These are phyloP conservation scores for Chlorella sp. DNA, from an alignment of 139 green algal genomes.

Conservation along the genomic window DNA sequence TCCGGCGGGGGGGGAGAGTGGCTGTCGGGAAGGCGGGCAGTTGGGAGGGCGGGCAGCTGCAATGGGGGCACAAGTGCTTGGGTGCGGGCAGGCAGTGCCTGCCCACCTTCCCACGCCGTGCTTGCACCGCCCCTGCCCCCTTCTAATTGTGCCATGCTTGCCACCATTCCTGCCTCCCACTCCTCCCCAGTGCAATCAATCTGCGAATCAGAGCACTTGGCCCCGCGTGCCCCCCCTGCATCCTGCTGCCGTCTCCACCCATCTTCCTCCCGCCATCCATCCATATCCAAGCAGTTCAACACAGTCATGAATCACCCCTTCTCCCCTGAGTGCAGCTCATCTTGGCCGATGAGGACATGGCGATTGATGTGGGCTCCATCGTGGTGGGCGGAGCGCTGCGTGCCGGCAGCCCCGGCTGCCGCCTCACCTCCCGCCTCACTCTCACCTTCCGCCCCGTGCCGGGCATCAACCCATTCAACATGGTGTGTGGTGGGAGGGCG, in stretches of 20 bases:
- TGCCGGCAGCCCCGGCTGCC: slow-evolving; percentile 28
- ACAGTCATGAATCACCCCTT: background rate
- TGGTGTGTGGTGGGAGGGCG: background rate
- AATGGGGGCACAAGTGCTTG: no score
- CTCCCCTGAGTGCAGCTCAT: slow-evolving; percentile 28
- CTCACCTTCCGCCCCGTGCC: slow-evolving; percentile 15
- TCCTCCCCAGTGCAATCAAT: no score
- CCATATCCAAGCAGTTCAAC: no score
- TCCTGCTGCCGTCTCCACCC: background rate
- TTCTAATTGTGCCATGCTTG: background rate
- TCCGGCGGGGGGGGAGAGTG: no score
- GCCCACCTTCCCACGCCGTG: background rate
- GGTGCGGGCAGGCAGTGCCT: background rate
- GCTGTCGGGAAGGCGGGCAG: no score
- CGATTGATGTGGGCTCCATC: slow-evolving; percentile 21
- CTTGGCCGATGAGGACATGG: slow-evolving; percentile 35
- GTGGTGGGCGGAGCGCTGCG: slow-evolving; percentile 29
- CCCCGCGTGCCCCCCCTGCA: no score
- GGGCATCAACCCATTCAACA: slow-evolving; percentile 24
- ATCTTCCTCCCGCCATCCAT: no score
- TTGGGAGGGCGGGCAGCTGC: no score
- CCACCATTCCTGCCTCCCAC: background rate
- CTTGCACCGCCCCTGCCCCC: background rate
- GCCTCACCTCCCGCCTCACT: slow-evolving; percentile 38
- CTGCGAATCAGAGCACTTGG: no score